Base-by-base conservation (phyloP, 1,284 basidiomycete genomes). In the Heimioporus punctisporus region DNA sequence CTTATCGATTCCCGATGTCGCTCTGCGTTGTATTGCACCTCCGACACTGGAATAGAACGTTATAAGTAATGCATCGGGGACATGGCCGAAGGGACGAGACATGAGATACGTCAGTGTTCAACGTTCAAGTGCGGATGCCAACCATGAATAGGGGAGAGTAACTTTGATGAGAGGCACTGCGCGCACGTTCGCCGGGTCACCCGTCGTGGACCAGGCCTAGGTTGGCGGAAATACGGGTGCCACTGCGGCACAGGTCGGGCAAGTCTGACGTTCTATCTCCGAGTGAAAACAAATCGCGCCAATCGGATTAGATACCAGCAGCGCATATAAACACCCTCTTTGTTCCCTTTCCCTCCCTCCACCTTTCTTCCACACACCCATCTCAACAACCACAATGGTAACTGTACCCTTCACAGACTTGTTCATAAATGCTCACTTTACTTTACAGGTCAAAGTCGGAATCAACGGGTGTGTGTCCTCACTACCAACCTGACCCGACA, bases 401-500 rank as follows among this genome's bases (percentile, higher is more conserved):
- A 50, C 68, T 21, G 9, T 39, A n/a, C 48, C 19, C 3, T 17
- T 2, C 26, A 9, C 14, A 44, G 11, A 25, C 9, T 4, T 46
- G 37, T 8, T 2, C 25, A 23, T 56, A 43, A 21, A 46, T 71
- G 3, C 66, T 14, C 3, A 46, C 9, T 8, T 31, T 19, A 6
- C 23, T 6, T 31, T 34, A 10, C 34, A 78, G 76, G 86, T 93
- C 76, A 90, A 93, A 79, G 92, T 95, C 73, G 94, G 94, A 69
- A 96, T 97, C 81, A 97, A 97, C 81, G 93, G 93, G 90, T 92
- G 71, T 59, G 82, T 64, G 25, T 51, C 54, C 15, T 57, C 30
- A 26, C 39, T 43, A 24, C 43, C 23, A 3, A 23, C 27, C 31
- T 51, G 31, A 34, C 31, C n/a, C 1, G 37, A 5, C 11, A 49